These are phyloP conservation scores for Stevia rebaudiana DNA, from an alignment of 140 eudicot genomes.

Conservation along the genomic window DNA sequence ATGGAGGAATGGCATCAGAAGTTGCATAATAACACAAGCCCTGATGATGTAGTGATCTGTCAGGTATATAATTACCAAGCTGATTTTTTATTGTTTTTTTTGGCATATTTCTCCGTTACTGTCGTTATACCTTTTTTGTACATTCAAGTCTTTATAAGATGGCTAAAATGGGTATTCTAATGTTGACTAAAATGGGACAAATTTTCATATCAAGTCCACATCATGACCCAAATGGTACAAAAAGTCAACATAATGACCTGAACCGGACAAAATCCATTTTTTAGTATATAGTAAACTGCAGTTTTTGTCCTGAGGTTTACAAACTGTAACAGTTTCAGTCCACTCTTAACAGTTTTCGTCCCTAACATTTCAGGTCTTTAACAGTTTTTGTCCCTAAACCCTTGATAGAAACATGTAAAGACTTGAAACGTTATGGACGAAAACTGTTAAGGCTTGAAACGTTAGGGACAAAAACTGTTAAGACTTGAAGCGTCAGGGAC, in stretches of 20 bases:
- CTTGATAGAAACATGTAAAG: no score
- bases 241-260: not conserved
- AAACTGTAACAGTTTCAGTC: no score
- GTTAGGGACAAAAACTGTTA: no score
- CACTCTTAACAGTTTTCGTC: no score
- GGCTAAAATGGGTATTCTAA: not conserved
- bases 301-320: no score
- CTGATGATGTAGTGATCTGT: slow-evolving; percentile 93
- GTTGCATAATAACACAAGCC: slow-evolving; percentile 97
- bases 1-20: slow-evolving; percentile 99
- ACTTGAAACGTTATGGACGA: no score
- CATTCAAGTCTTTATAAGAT: not conserved
- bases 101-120: not conserved
- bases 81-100: not conserved
- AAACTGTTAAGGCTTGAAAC: no score
- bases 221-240: not conserved
- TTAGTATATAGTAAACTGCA: no score
- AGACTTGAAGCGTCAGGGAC: no score
- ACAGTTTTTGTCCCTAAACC: no score
- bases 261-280: not conserved
- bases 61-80: slow-evolving; percentile 60
- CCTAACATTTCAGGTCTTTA: no score
- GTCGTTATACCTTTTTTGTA: not conserved
- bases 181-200: not conserved
- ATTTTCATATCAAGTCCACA: not conserved